Evolutionary conservation across 805 yeast genomes (phyloP), one percentile per base, ranked within the genome.

Genomic region (Brettanomyces bruxellensis): DNA sequence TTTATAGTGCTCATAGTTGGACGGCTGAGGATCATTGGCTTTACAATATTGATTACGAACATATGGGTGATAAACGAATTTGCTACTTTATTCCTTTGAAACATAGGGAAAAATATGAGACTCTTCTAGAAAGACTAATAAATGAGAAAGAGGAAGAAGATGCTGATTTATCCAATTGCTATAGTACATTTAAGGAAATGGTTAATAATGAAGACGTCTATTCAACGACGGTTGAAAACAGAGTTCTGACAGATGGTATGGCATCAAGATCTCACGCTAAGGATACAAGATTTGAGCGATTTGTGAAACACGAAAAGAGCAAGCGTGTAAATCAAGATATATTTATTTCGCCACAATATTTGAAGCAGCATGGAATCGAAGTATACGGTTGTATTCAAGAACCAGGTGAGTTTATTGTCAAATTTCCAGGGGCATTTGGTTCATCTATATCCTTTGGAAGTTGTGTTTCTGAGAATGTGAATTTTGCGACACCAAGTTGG

Each of bases 61-160:
- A 78, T 51, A 52, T 68, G 43, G 90, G 89, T 2, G 74, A 75
- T 5, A 55, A 68, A 12, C 76, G 73, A 55, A 55, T 75, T 18
- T 80, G 87, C 86, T 81, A 78, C 50, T 71, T 80, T 46, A 69
- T 83, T n/a, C 75, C 83, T 0, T 82, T 81, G 13, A 65, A 67
- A 54, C 77, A 76, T 44, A 71, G 71, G 45, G 70, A 60, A 2
- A 72, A 71, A 47, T 81, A 75, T 55, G 86, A 83, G 55, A 44
- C 49, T 2, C 56, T 76, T 13, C 38, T 72, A n/a, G 40, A 45
- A 38, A 22, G 38, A 2, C 45, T 47, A 25, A 12, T 50, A 4
- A 41, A 38, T 12, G 5, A 25, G 12, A 44, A 47, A 34, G 47
- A 40, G 18, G 42, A 48, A 5, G 47, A 46, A 13, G 44, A 51